A percentile compares a stretch with the other conserved stretches of the same genome.
Evolutionary conservation across 2,329 filamentous ascomycete genomes (phyloP).

Genomic region (Ustulina deusta): DNA sequence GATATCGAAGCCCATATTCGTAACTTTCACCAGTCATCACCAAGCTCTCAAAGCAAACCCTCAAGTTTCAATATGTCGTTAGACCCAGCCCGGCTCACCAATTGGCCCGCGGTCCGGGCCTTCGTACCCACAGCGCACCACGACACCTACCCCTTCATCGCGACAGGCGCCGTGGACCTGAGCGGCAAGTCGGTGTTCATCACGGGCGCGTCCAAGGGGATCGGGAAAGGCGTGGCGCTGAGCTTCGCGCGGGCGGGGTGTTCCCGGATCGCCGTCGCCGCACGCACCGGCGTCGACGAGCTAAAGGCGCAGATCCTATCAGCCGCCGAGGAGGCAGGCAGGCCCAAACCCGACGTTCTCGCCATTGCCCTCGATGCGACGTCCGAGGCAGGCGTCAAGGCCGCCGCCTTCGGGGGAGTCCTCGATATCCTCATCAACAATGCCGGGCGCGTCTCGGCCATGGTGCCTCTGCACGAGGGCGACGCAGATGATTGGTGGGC

Average conservation of each 20-base stretch:
- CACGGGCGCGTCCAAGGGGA: constrained; percentile 61
- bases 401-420: constrained; percentile 39
- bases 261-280: constrained; percentile 60
- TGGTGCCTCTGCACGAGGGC: constrained; percentile 41
- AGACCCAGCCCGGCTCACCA: constrained; percentile 28
- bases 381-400: constrained; percentile 44
- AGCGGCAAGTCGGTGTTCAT: constrained; percentile 54
- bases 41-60: not conserved
- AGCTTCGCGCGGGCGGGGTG: constrained; percentile 63
- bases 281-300: constrained; percentile 57
- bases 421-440: constrained; percentile 55
- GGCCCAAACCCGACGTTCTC: constrained; percentile 42
- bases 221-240: constrained; percentile 60
- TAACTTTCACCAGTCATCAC: not conserved
- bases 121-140: constrained; percentile 40
- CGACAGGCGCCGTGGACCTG: constrained; percentile 32
- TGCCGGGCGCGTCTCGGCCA: constrained; percentile 52
- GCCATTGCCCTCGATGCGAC: constrained; percentile 48
- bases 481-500: constrained; percentile 36
- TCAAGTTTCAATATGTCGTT: constrained; percentile 17
- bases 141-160: constrained; percentile 46
- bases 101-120: constrained; percentile 35
- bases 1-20: not conserved
- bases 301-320: constrained; percentile 52
- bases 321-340: constrained; percentile 44